Evolutionary conservation across 192 early-diverging fungal species (phyloP).

Genomic region (Gigaspora rosea): DNA sequence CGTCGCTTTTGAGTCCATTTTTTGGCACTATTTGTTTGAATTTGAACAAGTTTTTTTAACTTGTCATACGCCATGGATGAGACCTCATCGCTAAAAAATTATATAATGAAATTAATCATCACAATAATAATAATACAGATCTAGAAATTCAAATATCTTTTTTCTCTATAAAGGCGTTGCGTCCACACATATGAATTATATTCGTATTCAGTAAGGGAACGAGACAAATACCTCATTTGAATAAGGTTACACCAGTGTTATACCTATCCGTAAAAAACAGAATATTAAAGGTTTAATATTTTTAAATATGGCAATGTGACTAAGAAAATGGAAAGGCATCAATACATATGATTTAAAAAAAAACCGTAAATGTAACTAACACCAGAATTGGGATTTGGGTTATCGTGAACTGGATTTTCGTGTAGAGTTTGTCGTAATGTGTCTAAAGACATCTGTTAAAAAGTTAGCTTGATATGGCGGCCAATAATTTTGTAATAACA

Average conservation of each 20-base stretch:
- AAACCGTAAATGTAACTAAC: not conserved
- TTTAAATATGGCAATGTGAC: not conserved
- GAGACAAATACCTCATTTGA: not conserved
- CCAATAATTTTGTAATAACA: not conserved
- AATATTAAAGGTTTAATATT: not conserved
- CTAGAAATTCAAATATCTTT: not conserved
- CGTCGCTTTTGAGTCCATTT: not conserved
- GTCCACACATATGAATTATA: not conserved
- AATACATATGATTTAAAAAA: constrained; percentile 5
- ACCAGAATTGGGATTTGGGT: not conserved
- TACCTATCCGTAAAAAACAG: not conserved
- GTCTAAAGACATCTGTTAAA: not conserved
- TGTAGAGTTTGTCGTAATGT: not conserved
- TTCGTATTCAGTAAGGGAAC: not conserved
- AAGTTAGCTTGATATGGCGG: not conserved
- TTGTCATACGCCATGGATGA: not conserved
- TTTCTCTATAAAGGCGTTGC: constrained; percentile 8
- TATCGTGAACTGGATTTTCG: not conserved
- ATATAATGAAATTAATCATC: not conserved
- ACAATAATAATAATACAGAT: not conserved
- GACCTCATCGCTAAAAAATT: constrained; percentile 7
- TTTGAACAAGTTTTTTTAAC: constrained; percentile 15
- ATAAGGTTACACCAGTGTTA: no score
- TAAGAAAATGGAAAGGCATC: not conserved
- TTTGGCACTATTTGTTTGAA: constrained; percentile 17